Base-by-base conservation (phyloP, 768 basidiomycete species). In the Neoboletus subvelutipes region DNA sequence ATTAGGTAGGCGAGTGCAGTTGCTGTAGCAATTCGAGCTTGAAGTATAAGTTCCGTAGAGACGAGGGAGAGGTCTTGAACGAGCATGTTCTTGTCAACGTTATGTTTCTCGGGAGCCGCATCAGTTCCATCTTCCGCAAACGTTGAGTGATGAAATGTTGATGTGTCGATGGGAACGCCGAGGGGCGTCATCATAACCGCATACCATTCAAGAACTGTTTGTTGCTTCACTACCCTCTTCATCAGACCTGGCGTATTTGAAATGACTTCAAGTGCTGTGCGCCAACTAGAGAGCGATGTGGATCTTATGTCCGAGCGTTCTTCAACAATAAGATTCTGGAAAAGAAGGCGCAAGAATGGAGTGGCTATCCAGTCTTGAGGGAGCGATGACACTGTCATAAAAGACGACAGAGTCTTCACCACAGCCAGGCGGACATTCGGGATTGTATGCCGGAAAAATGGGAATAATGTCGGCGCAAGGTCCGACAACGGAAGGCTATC, bases 371-470 rank as follows among this genome's bases (percentile, higher is more conserved):
- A 98, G 52, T 87, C 86, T 63, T 80, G 78, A 9, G 89, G 82
- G 42, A 95, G 80, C 0, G 85, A 82, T 8, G 84, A 72, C 9
- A 93, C 88, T 24, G 79, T 76, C 81, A 97, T 89, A 73, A 98
- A 95, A 9, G 89, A 88, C 54, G 86, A 81, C 11, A 98, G 76
- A 0, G 94, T 94, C 57, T 91, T 87, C 45, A 95, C 90, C 3
- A 98, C 95, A 3, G 97, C 88, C 15, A 95, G 80, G 9, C 97
- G 92, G 53, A 99, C 97, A 58, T 88, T 88, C 1, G 90, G 74
- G 65, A 99, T 98, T 0, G 96, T 95, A 71, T 99, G 97, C 18
- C 97, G 91, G 75, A 98, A 95, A 80, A 96, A 98, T 4, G 96
- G 92, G 74, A 93, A 98, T 6, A 96, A 76, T 1, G 89, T 91